Conservation (phyloP, 179 eudicot species). For the Drosera spatulata region DNA sequence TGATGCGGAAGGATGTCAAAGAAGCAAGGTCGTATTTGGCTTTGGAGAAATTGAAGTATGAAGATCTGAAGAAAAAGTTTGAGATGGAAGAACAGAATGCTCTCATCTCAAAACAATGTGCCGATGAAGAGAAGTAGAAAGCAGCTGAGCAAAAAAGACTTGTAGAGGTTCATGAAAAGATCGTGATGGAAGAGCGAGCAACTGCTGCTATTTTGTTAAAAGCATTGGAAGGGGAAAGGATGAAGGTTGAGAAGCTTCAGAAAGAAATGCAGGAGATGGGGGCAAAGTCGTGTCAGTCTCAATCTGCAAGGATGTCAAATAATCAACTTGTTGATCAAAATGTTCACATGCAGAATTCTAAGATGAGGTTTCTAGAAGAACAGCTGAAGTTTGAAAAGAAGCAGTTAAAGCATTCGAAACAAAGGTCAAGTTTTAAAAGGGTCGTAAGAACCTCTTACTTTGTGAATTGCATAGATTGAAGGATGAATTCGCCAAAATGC, state of each 20-base stretch:
- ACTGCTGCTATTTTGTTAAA: constrained; percentile 14
- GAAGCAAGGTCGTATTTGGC: constrained; percentile 23
- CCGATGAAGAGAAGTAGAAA: constrained; percentile 28
- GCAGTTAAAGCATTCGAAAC: constrained; percentile 67
- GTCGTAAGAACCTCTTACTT: constrained; percentile 32
- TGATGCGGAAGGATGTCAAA: constrained; percentile 23
- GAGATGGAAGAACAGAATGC: constrained; percentile 34
- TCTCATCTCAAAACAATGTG: constrained; percentile 22
- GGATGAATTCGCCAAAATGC: constrained; percentile 34
- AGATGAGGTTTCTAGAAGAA: constrained; percentile 41
- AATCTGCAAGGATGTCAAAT: constrained; percentile 13
- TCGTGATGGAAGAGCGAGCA: constrained; percentile 15
- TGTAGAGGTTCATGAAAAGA: constrained; percentile 22
- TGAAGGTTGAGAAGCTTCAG: constrained; percentile 20
- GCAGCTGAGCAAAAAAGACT: constrained; percentile 32
- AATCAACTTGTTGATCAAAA: constrained; percentile 11
- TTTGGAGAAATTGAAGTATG: constrained; percentile 20
- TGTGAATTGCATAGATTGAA: constrained; percentile 38
- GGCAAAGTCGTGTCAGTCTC: not conserved
- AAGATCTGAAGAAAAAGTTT: constrained; percentile 21
- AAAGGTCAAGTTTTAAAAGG: constrained; percentile 50
- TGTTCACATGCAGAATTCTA: constrained; percentile 18
- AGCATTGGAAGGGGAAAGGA: constrained; percentile 14
- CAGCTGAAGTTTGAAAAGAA: constrained; percentile 62
- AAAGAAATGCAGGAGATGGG: constrained; percentile 21